These are phyloP conservation scores for Rhytidiadelphus loreus DNA, from an alignment of 225 moss, liverwort and hornwort genomes.

Conservation along the genomic window DNA sequence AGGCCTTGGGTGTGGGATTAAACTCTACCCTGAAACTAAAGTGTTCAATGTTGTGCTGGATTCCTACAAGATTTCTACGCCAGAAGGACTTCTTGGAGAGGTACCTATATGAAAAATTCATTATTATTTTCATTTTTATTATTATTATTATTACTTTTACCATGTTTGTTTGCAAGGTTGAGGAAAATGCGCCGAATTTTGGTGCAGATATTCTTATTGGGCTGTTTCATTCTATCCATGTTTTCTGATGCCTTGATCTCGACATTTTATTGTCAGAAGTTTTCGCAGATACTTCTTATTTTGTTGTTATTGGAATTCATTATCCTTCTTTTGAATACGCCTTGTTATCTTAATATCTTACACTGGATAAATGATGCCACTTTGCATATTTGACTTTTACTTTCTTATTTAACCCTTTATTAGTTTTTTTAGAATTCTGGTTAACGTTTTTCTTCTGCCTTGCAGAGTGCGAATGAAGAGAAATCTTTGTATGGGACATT, in stretches of 20 bases:
- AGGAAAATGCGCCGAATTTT: background rate
- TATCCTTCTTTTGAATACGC: background rate
- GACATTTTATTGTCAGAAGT: background rate
- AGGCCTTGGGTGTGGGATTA: slow-evolving; percentile 66
- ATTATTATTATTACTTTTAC: background rate
- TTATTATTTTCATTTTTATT: background rate
- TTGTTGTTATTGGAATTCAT: background rate
- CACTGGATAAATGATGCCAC: background rate
- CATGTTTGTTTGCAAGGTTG: background rate
- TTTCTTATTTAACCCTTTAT: background rate
- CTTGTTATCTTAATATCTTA: background rate
- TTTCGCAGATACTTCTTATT: background rate
- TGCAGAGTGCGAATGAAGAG: slow-evolving; percentile 62
- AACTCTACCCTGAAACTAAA: slow-evolving; percentile 76
- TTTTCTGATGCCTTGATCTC: background rate
- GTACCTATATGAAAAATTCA: background rate
- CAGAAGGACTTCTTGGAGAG: slow-evolving; percentile 89
- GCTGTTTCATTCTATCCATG: background rate
- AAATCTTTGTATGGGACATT: slow-evolving; percentile 75
- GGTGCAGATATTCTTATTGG: background rate
- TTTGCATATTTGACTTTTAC: background rate
- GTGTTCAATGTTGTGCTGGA: slow-evolving; percentile 48
- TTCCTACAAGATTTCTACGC: slow-evolving; percentile 74
- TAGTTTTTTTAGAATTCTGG: background rate
- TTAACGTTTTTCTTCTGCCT: background rate